phyloP scores from a whole-genome alignment of 1,284 basidiomycete species.

The Cryptococcus sp. region DNA sequence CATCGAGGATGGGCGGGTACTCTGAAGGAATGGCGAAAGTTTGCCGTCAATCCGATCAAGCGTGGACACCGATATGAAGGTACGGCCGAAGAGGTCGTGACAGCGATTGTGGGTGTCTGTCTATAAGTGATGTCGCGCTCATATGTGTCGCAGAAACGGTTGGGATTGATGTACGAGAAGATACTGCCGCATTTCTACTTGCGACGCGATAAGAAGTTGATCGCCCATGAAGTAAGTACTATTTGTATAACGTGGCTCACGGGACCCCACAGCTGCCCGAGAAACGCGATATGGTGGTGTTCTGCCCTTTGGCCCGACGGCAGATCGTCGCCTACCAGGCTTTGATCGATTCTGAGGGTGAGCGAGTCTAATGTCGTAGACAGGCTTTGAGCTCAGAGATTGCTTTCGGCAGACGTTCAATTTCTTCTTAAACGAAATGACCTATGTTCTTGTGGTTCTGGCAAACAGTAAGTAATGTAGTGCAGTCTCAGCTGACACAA shows the following conservation, averaged over 20 bases:
- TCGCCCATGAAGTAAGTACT: slow-evolving; percentile 48
- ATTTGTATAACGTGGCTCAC: neutral
- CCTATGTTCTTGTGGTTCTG: slow-evolving; percentile 51
- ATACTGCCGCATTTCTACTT: slow-evolving; percentile 57
- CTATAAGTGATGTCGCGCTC: neutral
- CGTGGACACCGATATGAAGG: slow-evolving; percentile 52
- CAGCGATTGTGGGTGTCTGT: slow-evolving; percentile 39
- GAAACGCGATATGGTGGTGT: slow-evolving; percentile 57
- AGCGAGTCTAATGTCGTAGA: neutral
- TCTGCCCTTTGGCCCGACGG: slow-evolving; percentile 55
- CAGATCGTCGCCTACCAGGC: slow-evolving; percentile 54
- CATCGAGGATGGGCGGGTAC: slow-evolving; percentile 51
- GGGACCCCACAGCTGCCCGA: slow-evolving; percentile 48
- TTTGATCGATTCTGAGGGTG: slow-evolving; percentile 49
- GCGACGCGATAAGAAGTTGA: slow-evolving; percentile 55
- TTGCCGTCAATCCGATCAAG: slow-evolving; percentile 51
- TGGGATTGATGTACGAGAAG: slow-evolving; percentile 41
- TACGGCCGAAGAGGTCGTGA: slow-evolving; percentile 44
- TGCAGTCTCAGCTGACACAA: slow-evolving; percentile 10
- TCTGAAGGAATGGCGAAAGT: slow-evolving; percentile 45
- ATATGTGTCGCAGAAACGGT: slow-evolving; percentile 1
- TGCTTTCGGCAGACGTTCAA: slow-evolving; percentile 45
- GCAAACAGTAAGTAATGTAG: slow-evolving; percentile 19
- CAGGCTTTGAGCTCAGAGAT: neutral
- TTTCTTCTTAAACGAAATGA: slow-evolving; percentile 53